These are phyloP conservation scores for Candolleomyces aberdarensis DNA, from an alignment of 768 basidiomycete genomes.

Conservation along the genomic window DNA sequence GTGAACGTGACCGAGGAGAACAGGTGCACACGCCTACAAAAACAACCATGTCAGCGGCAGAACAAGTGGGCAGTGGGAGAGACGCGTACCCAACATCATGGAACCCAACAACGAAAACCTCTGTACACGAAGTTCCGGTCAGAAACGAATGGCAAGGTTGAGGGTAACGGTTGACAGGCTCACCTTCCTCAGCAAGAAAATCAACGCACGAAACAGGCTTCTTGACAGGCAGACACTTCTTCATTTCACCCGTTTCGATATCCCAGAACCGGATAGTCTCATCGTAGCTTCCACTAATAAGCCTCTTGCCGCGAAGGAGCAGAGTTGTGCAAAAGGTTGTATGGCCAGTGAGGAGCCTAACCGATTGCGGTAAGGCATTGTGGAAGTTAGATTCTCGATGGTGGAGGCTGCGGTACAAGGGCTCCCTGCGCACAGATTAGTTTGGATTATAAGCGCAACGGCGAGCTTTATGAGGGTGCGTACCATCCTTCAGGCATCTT, in stretches of 20 bases:
- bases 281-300: conserved; percentile 90
- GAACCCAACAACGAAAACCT: conserved; percentile 91
- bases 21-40: conserved; percentile 74
- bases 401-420: conserved; percentile 76
- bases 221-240: conserved; percentile 79
- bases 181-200: conserved; percentile 78
- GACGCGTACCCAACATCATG: conserved; percentile 79
- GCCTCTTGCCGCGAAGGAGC: conserved; percentile 68
- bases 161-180: conserved; percentile 9
- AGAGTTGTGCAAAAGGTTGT: conserved; percentile 87
- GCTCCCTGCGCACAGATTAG: conserved; percentile 33
- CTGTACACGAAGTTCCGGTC: conserved; percentile 28
- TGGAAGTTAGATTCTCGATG: conserved; percentile 85
- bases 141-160: neutral
- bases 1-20: conserved; percentile 84
- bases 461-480: conserved; percentile 17
- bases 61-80: neutral
- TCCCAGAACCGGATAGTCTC: conserved; percentile 95
- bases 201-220: conserved; percentile 91
- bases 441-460: neutral
- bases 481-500: conserved; percentile 70
- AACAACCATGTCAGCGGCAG: neutral
- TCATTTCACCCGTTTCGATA: conserved; percentile 56
- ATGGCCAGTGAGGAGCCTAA: conserved; percentile 80
- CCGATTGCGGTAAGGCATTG: conserved; percentile 68